Percentiles rank a stretch among this genome's conserved stretches.
phyloP scores from a whole-genome alignment of 495 filamentous ascomycete genomes.

The Haplographium delicatum region DNA sequence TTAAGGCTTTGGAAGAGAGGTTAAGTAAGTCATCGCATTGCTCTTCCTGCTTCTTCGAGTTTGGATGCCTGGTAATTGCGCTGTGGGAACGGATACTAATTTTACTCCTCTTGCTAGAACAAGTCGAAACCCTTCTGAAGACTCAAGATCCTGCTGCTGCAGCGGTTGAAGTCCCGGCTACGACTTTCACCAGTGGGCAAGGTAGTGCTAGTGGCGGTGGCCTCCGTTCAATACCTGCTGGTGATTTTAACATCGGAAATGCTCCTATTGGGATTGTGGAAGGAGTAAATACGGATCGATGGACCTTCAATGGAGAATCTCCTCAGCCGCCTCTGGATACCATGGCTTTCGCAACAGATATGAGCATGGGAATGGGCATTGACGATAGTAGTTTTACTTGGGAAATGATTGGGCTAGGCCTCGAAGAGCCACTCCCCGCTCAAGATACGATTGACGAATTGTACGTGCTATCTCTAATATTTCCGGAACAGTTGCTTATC shows the following conservation, averaged over 20 bases:
- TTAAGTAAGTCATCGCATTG: conserved; percentile 59
- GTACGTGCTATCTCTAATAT: conserved; percentile 42
- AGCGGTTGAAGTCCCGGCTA: conserved; percentile 14
- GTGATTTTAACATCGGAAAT: conserved; percentile 39
- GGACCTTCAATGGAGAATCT: conserved; percentile 46
- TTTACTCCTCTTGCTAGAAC: conserved; percentile 49
- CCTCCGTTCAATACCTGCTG: conserved; percentile 10
- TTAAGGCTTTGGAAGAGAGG: conserved; percentile 93
- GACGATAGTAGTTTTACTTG: conserved; percentile 54
- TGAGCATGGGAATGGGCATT: conserved; percentile 40
- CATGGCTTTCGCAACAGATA: conserved; percentile 44
- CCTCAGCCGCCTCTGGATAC: conserved; percentile 43
- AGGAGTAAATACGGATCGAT: conserved; percentile 44
- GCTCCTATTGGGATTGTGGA: conserved; percentile 38
- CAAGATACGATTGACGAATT: conserved; percentile 88
- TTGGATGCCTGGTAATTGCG: background rate
- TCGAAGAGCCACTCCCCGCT: conserved; percentile 85
- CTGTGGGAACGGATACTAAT: too few species aligned
- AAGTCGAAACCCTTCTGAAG: conserved; percentile 90
- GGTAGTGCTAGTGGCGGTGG: conserved; percentile 10
- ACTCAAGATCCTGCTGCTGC: conserved; percentile 50
- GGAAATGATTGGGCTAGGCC: conserved; percentile 91
- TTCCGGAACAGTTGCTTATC: conserved; percentile 1
- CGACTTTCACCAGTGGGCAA: conserved; percentile 6
- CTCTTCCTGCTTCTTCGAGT: background rate